These are phyloP conservation scores for Fraxinus velutina DNA, from an alignment of 305 asterid genomes.

Conservation along the genomic window DNA sequence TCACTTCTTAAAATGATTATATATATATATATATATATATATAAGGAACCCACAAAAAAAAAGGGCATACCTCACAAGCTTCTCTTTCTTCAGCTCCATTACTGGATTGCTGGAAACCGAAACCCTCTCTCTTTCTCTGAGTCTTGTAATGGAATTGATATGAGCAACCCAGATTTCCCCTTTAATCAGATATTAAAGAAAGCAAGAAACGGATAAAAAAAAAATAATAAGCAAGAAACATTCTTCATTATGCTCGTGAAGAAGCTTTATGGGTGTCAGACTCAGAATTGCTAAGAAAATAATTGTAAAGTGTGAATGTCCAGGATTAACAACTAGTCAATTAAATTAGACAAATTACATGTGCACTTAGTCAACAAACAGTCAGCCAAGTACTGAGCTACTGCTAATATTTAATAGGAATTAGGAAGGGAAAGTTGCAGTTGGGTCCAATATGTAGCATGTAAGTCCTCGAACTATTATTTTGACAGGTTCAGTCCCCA, in stretches of 20 bases:
- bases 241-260: constrained; percentile 21
- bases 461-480: background rate
- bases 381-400: background rate
- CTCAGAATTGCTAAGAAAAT: background rate
- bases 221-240: background rate
- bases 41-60: background rate
- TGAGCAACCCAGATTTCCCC: constrained; percentile 20
- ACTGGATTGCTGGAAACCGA: constrained; percentile 23
- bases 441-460: background rate
- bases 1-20: background rate
- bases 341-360: background rate
- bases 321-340: constrained; percentile 7
- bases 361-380: constrained; percentile 20
- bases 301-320: background rate
- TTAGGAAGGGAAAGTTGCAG: background rate
- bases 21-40: background rate
- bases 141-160: constrained; percentile 12
- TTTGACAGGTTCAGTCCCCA: too few relatives aligned
- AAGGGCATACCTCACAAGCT: constrained; percentile 48
- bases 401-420: background rate
- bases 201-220: background rate
- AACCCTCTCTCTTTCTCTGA: constrained; percentile 1
- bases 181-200: constrained; percentile 24
- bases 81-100: constrained; percentile 52
- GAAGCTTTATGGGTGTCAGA: constrained; percentile 23